phyloP scores from a whole-genome alignment of 768 basidiomycete genomes.

The Tricholoma bakamatsutake region DNA sequence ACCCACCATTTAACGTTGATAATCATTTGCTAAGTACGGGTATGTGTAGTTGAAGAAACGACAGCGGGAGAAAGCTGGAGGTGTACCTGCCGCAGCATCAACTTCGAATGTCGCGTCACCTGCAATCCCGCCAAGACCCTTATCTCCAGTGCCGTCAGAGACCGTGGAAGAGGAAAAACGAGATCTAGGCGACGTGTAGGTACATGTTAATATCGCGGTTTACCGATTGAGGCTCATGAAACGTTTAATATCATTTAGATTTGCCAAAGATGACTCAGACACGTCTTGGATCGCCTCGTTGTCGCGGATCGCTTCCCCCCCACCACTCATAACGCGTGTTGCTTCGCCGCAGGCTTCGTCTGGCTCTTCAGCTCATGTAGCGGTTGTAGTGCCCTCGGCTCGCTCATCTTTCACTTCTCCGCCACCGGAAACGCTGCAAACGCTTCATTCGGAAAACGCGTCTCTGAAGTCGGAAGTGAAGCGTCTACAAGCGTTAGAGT shows the following conservation, averaged over 20 bases:
- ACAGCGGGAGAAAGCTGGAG: conserved; percentile 63
- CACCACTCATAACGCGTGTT: conserved; percentile 20
- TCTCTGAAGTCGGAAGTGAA: conserved; percentile 23
- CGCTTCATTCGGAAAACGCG: conserved; percentile 20
- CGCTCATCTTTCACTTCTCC: conserved; percentile 1
- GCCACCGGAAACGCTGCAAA: conserved; percentile 16
- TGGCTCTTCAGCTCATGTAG: conserved; percentile 15
- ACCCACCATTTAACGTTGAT: background rate
- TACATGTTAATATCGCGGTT: conserved; percentile 21
- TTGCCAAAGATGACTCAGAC: conserved; percentile 42
- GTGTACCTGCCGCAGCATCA: conserved; percentile 23
- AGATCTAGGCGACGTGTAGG: conserved; percentile 64
- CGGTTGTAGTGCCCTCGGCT: conserved; percentile 12
- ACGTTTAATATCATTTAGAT: conserved; percentile 21
- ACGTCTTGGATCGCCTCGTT: conserved; percentile 58
- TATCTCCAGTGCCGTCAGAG: conserved; percentile 48
- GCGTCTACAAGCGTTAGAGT: conserved; percentile 24
- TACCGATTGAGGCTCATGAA: conserved; percentile 3
- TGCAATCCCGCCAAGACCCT: conserved; percentile 32
- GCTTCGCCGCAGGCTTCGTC: conserved; percentile 13
- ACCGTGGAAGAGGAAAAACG: conserved; percentile 38
- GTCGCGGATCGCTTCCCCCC: conserved; percentile 36
- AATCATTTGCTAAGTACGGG: background rate
- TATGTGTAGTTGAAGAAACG: conserved; percentile 68
- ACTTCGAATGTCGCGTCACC: conserved; percentile 34